Evolutionary conservation across 176 grass and related monocot genomes (phyloP), one percentile per base, ranked within the genome.

Genomic region (Musa acuminata): DNA sequence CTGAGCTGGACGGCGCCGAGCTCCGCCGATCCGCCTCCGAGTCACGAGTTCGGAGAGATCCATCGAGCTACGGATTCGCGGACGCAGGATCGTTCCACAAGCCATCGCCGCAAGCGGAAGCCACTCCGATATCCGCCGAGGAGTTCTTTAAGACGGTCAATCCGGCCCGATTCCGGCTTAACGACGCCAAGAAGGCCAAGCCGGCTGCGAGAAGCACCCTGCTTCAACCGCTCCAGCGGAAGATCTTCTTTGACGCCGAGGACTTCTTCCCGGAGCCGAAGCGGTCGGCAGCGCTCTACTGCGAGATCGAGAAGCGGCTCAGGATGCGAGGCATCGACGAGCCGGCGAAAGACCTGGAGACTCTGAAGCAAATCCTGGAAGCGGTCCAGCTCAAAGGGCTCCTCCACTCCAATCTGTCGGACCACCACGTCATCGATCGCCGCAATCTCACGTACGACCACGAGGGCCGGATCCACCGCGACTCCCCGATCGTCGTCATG

Each of bases 311-410:
- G 73, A 85, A 89, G 13, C 91, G 96, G 1, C 86, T 99, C n/a
- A 87, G 87, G 1, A 91, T 87, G 84, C 91, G 91, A 13, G 96
- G 96, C 21, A 92, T 99, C 73, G 87, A 92, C 49, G 91, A 95
- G 62, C 91, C 96, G 0, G 72, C 84, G 0, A 79, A 85, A 16
- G 88, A 95, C 57, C 72, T 88, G 62, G 96, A 99, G 87, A 99
- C 96, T 2, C 78, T 99, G 1, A 99, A 99, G 84, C 96, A 99
- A 63, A 86, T 99, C 53, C 57, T 99, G 0, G 96, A 99, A 53
- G 96, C 96, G 7, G 77, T 99, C 52, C 96, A 99, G 81, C 86
- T 99, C 8, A 99, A 95, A 25, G 96, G 96, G 1, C 87, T 99
- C 16, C 83, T 99, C 48, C 96, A 84, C 75, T 72, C 21, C 9